Percentiles rank a stretch among this genome's conserved stretches.
Conservation (phyloP, 2,329 filamentous ascomycete species). For the Parastagonospora nodorum region DNA sequence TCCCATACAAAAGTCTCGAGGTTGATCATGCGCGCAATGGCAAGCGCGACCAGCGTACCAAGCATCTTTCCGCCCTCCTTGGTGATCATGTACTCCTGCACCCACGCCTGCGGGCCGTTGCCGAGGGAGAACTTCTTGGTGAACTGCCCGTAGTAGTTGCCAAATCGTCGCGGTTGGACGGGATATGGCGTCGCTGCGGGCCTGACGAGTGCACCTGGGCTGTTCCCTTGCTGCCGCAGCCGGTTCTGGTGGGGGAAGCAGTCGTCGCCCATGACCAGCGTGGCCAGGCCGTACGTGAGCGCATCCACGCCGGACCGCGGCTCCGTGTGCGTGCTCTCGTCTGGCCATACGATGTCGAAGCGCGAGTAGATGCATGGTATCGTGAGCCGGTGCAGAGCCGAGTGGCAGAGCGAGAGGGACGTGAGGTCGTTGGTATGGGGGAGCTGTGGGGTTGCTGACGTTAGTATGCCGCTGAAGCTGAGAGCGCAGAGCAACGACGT, state of each 20-base stretch:
- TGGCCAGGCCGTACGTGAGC: slow-evolving; percentile 80
- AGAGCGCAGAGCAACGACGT: neutral
- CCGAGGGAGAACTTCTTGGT: slow-evolving; percentile 82
- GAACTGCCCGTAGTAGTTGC: slow-evolving; percentile 78
- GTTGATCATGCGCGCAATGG: slow-evolving; percentile 80
- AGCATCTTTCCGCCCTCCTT: slow-evolving; percentile 89
- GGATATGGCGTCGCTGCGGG: slow-evolving; percentile 37
- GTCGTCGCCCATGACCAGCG: slow-evolving; percentile 74
- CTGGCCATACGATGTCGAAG: slow-evolving; percentile 89
- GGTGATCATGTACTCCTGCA: slow-evolving; percentile 78
- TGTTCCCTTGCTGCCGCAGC: slow-evolving; percentile 24
- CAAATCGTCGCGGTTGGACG: slow-evolving; percentile 56
- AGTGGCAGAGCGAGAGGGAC: slow-evolving; percentile 76
- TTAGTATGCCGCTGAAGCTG: slow-evolving; percentile 14
- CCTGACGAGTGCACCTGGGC: slow-evolving; percentile 8
- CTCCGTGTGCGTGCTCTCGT: slow-evolving; percentile 66
- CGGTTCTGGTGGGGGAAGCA: slow-evolving; percentile 58
- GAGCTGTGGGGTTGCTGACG: slow-evolving; percentile 56
- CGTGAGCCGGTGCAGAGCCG: slow-evolving; percentile 74
- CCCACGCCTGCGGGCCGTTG: slow-evolving; percentile 80
- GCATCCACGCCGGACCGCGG: slow-evolving; percentile 78
- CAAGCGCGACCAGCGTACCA: slow-evolving; percentile 78
- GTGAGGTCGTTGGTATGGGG: slow-evolving; percentile 83
- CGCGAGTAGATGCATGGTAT: slow-evolving; percentile 81
- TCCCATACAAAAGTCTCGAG: slow-evolving; percentile 86